phyloP scores from a whole-genome alignment of 2,329 filamentous ascomycete species.

The Phoma sp. region DNA sequence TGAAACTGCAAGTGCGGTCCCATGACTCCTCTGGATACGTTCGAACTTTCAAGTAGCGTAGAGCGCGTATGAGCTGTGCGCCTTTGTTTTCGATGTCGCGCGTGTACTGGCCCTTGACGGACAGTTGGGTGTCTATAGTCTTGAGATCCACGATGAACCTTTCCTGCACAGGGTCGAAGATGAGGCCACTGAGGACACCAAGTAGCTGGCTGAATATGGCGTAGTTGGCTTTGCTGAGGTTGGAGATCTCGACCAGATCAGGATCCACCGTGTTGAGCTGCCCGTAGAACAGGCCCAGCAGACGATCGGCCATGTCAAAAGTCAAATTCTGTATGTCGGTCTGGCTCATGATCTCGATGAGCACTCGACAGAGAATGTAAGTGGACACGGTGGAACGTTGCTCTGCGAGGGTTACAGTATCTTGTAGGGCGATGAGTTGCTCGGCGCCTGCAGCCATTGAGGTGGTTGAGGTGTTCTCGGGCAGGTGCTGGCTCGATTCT shows the following conservation, averaged over 20 bases:
- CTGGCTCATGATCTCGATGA: conserved; percentile 93
- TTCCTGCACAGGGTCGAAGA: conserved; percentile 82
- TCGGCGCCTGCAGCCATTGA: conserved; percentile 38
- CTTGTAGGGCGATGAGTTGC: conserved; percentile 61
- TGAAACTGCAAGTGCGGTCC: conserved; percentile 87
- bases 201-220: conserved; percentile 90
- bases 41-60: conserved; percentile 85
- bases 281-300: conserved; percentile 96
- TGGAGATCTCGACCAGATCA: conserved; percentile 77
- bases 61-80: conserved; percentile 85
- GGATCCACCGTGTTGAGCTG: conserved; percentile 89
- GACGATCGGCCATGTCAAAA: conserved; percentile 87
- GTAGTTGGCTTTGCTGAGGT: conserved; percentile 92
- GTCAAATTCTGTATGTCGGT: conserved; percentile 84
- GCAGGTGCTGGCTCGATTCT: conserved; percentile 38
- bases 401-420: conserved; percentile 80
- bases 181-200: conserved; percentile 94
- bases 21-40: conserved; percentile 76
- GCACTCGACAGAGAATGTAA: conserved; percentile 90
- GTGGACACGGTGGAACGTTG: conserved; percentile 92
- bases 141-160: conserved; percentile 85
- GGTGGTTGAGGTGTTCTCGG: conserved; percentile 32
- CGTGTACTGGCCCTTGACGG: conserved; percentile 70
- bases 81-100: conserved; percentile 79
- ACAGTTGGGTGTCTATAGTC: conserved; percentile 75